Evolutionary conservation across 805 yeast genomes (phyloP).

Genomic region (Kregervanrija fluxuum): DNA sequence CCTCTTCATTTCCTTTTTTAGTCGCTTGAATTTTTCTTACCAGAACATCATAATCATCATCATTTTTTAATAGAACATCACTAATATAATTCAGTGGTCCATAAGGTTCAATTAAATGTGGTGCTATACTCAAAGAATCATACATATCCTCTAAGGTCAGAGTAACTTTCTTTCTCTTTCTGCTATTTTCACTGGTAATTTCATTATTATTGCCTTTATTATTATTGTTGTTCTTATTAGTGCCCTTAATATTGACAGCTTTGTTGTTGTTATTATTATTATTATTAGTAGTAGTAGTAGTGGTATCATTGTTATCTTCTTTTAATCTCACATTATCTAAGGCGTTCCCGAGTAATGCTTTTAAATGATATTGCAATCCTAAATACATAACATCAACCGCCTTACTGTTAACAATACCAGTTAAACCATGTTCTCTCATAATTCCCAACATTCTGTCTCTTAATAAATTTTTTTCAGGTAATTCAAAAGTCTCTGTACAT

Average conservation of each 20-base stretch:
- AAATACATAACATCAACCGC: conserved; percentile 69
- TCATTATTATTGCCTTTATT: conserved; percentile 7
- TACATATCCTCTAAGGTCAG: conserved; percentile 61
- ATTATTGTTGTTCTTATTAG: background rate
- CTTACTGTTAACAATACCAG: conserved; percentile 71
- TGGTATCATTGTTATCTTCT: conserved; percentile 31
- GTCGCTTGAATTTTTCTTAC: conserved; percentile 9
- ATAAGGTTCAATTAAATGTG: conserved; percentile 61
- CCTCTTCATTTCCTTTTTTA: background rate
- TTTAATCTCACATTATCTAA: conserved; percentile 59
- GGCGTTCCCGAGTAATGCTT: conserved; percentile 64
- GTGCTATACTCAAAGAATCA: conserved; percentile 56
- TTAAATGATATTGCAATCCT: conserved; percentile 80
- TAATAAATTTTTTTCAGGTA: conserved; percentile 73
- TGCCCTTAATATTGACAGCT: conserved; percentile 6
- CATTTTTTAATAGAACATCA: conserved; percentile 47
- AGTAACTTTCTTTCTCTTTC: conserved; percentile 26
- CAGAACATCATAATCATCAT: conserved; percentile 33
- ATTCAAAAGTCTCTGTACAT: conserved; percentile 66
- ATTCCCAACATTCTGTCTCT: conserved; percentile 68
- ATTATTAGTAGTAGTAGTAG: conserved; percentile 22
- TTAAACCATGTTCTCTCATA: conserved; percentile 82
- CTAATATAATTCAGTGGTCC: conserved; percentile 51
- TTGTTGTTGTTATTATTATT: conserved; percentile 13
- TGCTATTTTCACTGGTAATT: background rate